These are phyloP conservation scores for Dalbergia cultrata DNA, from an alignment of 306 rosid genomes.

Conservation along the genomic window DNA sequence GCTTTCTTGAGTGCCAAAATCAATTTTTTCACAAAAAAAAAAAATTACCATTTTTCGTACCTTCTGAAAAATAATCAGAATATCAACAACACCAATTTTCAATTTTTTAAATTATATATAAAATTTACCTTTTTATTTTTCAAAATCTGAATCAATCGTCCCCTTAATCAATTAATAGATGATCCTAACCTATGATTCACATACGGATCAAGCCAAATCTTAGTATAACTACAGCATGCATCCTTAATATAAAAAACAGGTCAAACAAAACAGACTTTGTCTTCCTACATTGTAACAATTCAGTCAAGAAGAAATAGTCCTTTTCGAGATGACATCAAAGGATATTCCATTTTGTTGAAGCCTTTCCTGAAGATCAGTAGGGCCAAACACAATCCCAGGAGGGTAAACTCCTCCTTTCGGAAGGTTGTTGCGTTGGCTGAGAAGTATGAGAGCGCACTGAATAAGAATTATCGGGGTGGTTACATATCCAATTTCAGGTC, in stretches of 20 bases:
- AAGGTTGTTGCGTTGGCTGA: constrained; percentile 67
- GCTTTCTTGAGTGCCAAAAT: no score
- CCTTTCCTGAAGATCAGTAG: constrained; percentile 78
- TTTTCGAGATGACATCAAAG: constrained; percentile 79
- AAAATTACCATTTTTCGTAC: no score
- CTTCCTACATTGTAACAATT: background rate
- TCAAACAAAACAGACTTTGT: background rate
- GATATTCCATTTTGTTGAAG: constrained; percentile 84
- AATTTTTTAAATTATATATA: no score
- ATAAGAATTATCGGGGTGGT: constrained; percentile 83
- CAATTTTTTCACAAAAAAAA: no score
- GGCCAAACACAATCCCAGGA: constrained; percentile 85
- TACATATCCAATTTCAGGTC: constrained; percentile 90
- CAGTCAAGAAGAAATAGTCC: constrained; percentile 56
- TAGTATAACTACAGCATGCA: background rate
- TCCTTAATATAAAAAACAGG: background rate
- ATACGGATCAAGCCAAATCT: constrained; percentile 34
- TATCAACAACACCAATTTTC: no score
- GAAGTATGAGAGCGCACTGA: constrained; percentile 85
- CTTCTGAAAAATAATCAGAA: no score
- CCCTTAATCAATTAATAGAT: background rate
- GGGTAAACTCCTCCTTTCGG: constrained; percentile 82
- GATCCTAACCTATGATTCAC: constrained; percentile 14
- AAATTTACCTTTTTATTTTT: no score
- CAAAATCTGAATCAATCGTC: no score